A percentile compares a stretch with the other conserved stretches of the same genome.
Evolutionary conservation across 768 basidiomycete species (phyloP).

Genomic region (Paxillus rubicundulus): DNA sequence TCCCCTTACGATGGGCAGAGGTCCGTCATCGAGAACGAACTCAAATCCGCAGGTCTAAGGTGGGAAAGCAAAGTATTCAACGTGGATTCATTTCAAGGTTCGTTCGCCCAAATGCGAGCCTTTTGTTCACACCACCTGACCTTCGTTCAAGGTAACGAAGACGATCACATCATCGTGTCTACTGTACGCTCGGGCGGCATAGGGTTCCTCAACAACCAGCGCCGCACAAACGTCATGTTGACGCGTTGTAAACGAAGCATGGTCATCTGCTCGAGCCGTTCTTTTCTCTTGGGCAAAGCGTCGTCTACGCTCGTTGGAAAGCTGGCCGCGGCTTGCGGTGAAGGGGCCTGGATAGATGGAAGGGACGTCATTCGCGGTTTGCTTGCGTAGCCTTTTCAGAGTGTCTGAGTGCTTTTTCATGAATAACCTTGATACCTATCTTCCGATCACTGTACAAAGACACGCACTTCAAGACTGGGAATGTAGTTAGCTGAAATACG

Average conservation of each 20-base stretch:
- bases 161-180: slow-evolving; percentile 70
- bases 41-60: slow-evolving; percentile 44
- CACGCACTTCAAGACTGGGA: no score
- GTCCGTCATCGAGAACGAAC: slow-evolving; percentile 48
- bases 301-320: slow-evolving; percentile 25
- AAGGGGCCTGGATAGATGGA: slow-evolving; percentile 14
- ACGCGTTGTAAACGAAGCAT: slow-evolving; percentile 73
- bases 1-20: slow-evolving; percentile 80
- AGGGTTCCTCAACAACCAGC: slow-evolving; percentile 63
- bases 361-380: slow-evolving; percentile 6
- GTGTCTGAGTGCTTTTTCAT: neutral
- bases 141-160: slow-evolving; percentile 65
- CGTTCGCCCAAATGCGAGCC: slow-evolving; percentile 2
- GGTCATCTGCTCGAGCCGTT: slow-evolving; percentile 60
- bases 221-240: slow-evolving; percentile 83
- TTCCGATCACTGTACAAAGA: no score
- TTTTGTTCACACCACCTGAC: slow-evolving; percentile 13
- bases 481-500: no score
- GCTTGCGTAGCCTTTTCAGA: neutral
- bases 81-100: slow-evolving; percentile 81
- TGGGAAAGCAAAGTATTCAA: slow-evolving; percentile 73
- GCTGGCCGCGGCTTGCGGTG: slow-evolving; percentile 14
- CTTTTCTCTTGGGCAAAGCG: slow-evolving; percentile 19
- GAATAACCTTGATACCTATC: neutral
- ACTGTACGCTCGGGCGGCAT: slow-evolving; percentile 54